Evolutionary conservation across 2,329 filamentous ascomycete genomes (phyloP), one percentile per base, ranked within the genome.

Genomic region (Aplosporella prunicola): DNA sequence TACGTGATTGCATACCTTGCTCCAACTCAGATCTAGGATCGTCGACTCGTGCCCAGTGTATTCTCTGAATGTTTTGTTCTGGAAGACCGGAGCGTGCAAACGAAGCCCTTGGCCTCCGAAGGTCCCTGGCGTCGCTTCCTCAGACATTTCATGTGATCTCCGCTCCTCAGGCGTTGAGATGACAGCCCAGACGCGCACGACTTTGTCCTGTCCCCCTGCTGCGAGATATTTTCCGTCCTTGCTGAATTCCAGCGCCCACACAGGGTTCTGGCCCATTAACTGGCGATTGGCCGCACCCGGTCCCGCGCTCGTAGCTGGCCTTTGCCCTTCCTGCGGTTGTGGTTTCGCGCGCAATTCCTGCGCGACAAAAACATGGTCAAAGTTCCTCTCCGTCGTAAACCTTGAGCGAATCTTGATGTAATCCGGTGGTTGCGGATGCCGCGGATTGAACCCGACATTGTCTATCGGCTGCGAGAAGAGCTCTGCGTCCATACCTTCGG

Each of bases 201-300:
- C 72, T 45, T 77, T 77, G 56, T 96, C 91, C 47, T 89, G 84
- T 4, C 91, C 91, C 9, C 83, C 91, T n/a, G 86, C 86, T 5
- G 91, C 91, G 13, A 98, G 68, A 56, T 88, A 94, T 51, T 72
- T 83, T 5, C 91, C 91, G 62, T 96, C 89, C 43, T 80, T 80
- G 52, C 89, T 96, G 52, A 96, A 96, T 51, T 91, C 84, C 45
- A 85, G 76, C 0, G 89, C 80, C 91, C 91, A 98, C 22, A 94
- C 79, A 0, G 91, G 87, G 43, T 82, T 68, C 33, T 68, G 68
- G 26, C 63, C 52, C 39, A 51, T 43, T 34, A 50, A 48, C 9
- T 8, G 14, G n/a, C n/a, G n/a, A n/a, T n/a, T n/a, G n/a, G n/a
- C 32, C 6, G 30, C 30, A 11, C 32, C 32, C 14, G 26, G 15